phyloP scores from a whole-genome alignment of 352 stramenopile species.

The Pythium grandisporangium region DNA sequence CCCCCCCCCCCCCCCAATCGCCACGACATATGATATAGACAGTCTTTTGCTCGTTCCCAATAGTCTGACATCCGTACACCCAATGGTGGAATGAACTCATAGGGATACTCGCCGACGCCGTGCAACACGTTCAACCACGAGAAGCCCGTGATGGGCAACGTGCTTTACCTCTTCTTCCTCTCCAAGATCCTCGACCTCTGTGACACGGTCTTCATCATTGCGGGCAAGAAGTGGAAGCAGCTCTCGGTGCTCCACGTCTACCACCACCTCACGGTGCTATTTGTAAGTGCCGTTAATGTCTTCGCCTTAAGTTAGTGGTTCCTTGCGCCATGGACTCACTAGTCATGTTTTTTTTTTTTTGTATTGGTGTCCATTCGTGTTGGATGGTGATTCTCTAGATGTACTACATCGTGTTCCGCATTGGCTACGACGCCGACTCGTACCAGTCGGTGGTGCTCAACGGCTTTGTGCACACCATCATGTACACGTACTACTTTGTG shows the following conservation, averaged over 20 bases:
- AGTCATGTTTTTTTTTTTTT: background rate
- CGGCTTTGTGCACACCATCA: constrained; percentile 94
- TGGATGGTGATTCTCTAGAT: constrained; percentile 23
- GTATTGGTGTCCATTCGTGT: too few species aligned
- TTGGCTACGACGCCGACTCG: constrained; percentile 90
- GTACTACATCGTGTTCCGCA: constrained; percentile 90
- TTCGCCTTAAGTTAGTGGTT: background rate
- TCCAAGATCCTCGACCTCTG: constrained; percentile 80
- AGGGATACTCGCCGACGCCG: constrained; percentile 48
- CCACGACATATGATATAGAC: too few species aligned
- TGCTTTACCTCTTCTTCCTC: constrained; percentile 91
- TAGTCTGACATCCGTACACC: too few species aligned
- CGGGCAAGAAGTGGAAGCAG: constrained; percentile 94
- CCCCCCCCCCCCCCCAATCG: background rate
- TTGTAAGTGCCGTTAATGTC: constrained; percentile 18
- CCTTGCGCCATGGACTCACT: background rate
- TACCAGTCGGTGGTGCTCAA: constrained; percentile 94
- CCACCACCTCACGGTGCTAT: constrained; percentile 92
- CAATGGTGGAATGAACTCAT: too few species aligned
- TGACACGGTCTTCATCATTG: constrained; percentile 88
- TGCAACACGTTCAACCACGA: constrained; percentile 66
- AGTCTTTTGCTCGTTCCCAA: too few species aligned
- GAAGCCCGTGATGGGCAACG: constrained; percentile 66
- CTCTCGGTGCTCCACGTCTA: constrained; percentile 94
- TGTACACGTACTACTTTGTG: constrained; percentile 98